A percentile compares a stretch with the other conserved stretches of the same genome.
These are phyloP conservation scores for Yamadazyma buinensis DNA, from an alignment of 1,139 yeast genomes.

Conservation along the genomic window DNA sequence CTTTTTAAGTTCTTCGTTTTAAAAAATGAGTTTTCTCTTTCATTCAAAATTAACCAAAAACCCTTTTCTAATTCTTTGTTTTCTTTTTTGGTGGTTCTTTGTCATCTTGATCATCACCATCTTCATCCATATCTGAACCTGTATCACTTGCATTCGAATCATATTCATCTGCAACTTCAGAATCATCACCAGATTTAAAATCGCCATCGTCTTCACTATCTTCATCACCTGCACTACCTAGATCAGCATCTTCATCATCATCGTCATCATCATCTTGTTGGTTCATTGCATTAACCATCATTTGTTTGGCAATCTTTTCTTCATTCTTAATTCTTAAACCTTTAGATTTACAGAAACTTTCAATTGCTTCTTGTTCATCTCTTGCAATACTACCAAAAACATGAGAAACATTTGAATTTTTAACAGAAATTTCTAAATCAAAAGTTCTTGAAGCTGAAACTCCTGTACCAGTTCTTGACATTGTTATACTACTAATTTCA, in stretches of 20 bases:
- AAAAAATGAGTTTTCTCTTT: no score
- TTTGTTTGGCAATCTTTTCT: conserved; percentile 79
- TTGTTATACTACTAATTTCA: conserved; percentile 71
- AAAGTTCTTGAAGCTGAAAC: conserved; percentile 83
- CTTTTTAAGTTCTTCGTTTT: no score
- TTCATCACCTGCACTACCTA: conserved; percentile 71
- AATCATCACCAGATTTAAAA: conserved; percentile 57
- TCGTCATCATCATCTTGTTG: conserved; percentile 69
- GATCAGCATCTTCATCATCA: conserved; percentile 58
- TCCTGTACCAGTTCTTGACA: conserved; percentile 86
- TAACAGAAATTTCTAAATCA: conserved; percentile 76
- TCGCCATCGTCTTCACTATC: conserved; percentile 72
- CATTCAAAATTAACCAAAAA: no score
- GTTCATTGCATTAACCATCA: conserved; percentile 72
- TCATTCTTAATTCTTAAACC: conserved; percentile 82
- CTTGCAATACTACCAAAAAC: conserved; percentile 85
- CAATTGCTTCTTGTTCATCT: conserved; percentile 83
- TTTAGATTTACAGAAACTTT: conserved; percentile 71
- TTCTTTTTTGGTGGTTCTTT: conserved; percentile 45
- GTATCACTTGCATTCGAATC: conserved; percentile 63
- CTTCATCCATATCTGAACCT: conserved; percentile 16
- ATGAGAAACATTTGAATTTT: conserved; percentile 66
- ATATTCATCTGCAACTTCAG: conserved; percentile 84
- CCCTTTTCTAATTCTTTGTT: conserved; percentile 30
- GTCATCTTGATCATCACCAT: conserved; percentile 22